Evolutionary conservation across 139 green algal species (phyloP).

Genomic region (Gonium pectorale): DNA sequence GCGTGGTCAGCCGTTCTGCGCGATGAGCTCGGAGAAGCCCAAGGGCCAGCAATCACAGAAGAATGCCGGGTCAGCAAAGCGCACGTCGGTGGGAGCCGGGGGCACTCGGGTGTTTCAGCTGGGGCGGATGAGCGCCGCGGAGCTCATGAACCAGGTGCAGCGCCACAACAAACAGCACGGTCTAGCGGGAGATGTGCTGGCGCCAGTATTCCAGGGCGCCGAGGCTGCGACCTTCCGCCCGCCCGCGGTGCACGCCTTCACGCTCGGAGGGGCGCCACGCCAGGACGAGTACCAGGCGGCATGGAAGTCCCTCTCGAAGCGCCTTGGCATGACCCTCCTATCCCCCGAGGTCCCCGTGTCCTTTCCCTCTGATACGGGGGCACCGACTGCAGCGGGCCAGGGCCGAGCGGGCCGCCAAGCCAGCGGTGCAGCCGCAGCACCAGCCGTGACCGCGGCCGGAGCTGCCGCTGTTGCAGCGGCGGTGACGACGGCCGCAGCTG

Average conservation of each 20-base stretch:
- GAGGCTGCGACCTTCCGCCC: conserved; percentile 15
- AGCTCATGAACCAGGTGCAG: conserved; percentile 1
- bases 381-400: neutral
- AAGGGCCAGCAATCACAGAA: too few relatives aligned
- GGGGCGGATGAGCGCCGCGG: neutral
- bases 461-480: neutral
- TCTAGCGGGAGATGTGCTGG: conserved; percentile 17
- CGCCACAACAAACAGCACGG: conserved; percentile 19
- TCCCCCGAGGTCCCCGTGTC: neutral
- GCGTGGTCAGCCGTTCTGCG: too few relatives aligned
- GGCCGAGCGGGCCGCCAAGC: neutral
- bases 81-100: too few relatives aligned
- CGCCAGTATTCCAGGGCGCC: neutral
- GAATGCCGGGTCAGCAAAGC: too few relatives aligned
- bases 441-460: neutral
- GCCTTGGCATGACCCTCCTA: neutral
- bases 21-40: too few relatives aligned
- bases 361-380: neutral
- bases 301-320: conserved; percentile 31
- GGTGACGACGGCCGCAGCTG: neutral
- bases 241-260: conserved; percentile 23
- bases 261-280: neutral
- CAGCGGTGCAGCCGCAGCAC: neutral
- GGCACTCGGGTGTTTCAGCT: conserved; percentile 12
- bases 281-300: conserved; percentile 34